These are phyloP conservation scores for Pascua guehoae DNA, from an alignment of 1,284 basidiomycete genomes.

Conservation along the genomic window DNA sequence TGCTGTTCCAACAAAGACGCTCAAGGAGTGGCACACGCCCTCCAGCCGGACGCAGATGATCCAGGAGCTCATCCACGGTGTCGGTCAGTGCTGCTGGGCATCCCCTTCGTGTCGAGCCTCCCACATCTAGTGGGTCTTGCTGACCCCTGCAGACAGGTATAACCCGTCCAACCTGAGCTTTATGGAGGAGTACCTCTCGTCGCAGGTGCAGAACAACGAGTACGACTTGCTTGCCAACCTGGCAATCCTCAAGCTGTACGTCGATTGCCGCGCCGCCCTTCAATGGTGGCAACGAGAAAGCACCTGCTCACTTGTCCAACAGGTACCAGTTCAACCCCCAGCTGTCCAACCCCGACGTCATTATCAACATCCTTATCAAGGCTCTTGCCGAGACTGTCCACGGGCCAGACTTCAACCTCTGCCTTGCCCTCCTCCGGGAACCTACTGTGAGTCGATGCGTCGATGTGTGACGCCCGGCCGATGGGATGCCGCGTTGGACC, in stretches of 20 bases:
- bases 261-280: constrained; percentile 12
- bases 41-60: constrained; percentile 75
- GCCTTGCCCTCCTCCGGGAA: constrained; percentile 66
- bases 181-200: constrained; percentile 90
- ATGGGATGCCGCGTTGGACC: constrained; percentile 12
- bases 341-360: constrained; percentile 86
- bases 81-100: constrained; percentile 59
- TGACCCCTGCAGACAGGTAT: constrained; percentile 70
- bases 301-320: neutral
- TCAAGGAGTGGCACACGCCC: constrained; percentile 55
- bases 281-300: neutral
- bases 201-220: constrained; percentile 82
- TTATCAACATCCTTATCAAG: constrained; percentile 92
- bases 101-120: neutral
- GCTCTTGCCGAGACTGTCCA: constrained; percentile 76
- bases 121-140: neutral
- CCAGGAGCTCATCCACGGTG: constrained; percentile 84
- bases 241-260: constrained; percentile 69
- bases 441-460: constrained; percentile 18
- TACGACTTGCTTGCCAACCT: constrained; percentile 93
- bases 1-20: constrained; percentile 35
- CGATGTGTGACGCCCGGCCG: neutral
- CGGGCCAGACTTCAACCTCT: constrained; percentile 79
- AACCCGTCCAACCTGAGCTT: constrained; percentile 90
- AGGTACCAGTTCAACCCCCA: constrained; percentile 97